Conservation (phyloP, 192 early-diverging fungal species). For the Gryganskiella cystojenkinii region DNA sequence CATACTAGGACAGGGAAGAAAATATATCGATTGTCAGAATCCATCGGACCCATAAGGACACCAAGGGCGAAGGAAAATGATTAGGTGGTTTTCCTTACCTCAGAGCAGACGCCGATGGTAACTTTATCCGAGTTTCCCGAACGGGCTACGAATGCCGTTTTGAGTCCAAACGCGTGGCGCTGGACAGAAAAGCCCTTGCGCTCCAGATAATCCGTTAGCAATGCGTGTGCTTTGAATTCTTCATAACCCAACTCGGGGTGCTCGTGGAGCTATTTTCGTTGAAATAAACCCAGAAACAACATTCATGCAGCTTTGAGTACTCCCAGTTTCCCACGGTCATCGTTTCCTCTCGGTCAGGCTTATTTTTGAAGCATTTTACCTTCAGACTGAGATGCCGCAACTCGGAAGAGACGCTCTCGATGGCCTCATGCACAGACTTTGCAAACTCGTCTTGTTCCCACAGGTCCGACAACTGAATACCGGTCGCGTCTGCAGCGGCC, state of each 20-base stretch:
- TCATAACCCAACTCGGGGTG: constrained; percentile 66
- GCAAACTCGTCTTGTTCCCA: constrained; percentile 47
- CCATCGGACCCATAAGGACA: not conserved
- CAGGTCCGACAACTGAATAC: constrained; percentile 11
- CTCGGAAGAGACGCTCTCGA: constrained; percentile 50
- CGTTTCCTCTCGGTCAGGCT: too few relatives aligned
- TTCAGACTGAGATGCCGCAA: constrained; percentile 58
- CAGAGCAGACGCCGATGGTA: constrained; percentile 45
- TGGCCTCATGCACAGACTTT: constrained; percentile 36
- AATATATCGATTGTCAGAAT: not conserved
- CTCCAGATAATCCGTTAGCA: constrained; percentile 75
- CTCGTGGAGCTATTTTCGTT: constrained; percentile 60
- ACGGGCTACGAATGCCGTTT: constrained; percentile 79
- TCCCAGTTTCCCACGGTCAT: not conserved
- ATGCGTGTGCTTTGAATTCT: constrained; percentile 67
- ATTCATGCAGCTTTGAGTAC: too few relatives aligned
- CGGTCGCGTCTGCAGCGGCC: not conserved
- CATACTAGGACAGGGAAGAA: constrained; percentile 55
- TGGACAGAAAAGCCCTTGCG: constrained; percentile 70
- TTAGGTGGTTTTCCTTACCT: constrained; percentile 9
- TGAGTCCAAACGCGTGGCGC: constrained; percentile 67
- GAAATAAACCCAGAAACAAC: not conserved
- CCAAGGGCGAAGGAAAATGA: not conserved
- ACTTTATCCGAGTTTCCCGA: constrained; percentile 46
- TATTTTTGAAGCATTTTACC: too few relatives aligned